Evolutionary conservation across 1,284 basidiomycete genomes (phyloP).

Genomic region (Ustilago shanxiensis): DNA sequence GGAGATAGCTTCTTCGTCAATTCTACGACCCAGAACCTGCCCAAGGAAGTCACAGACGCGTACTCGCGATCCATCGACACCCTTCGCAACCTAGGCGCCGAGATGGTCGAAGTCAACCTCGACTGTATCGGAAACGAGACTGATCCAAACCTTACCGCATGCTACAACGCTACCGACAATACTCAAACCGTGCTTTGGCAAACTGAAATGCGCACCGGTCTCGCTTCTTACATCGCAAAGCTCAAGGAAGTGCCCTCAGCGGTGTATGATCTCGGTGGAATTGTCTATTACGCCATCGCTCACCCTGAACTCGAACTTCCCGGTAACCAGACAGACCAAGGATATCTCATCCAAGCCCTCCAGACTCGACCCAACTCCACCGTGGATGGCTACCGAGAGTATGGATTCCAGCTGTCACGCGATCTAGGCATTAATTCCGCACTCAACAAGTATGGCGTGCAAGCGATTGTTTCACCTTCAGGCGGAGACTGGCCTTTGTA

Average conservation of each 20-base stretch:
- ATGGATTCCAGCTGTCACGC: slow-evolving; percentile 15
- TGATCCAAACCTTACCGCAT: slow-evolving; percentile 19
- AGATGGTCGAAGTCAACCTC: slow-evolving; percentile 39
- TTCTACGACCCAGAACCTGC: slow-evolving; percentile 21
- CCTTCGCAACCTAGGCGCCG: slow-evolving; percentile 23
- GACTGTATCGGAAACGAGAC: slow-evolving; percentile 30
- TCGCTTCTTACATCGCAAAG: slow-evolving; percentile 29
- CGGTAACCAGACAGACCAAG: slow-evolving; percentile 40
- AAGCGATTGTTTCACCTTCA: slow-evolving; percentile 25
- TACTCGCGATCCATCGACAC: slow-evolving; percentile 25
- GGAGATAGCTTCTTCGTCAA: slow-evolving; percentile 37
- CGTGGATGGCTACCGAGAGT: slow-evolving; percentile 22
- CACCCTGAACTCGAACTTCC: slow-evolving; percentile 21
- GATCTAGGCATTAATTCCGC: slow-evolving; percentile 31
- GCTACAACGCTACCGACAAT: slow-evolving; percentile 32
- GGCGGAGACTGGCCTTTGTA: slow-evolving; percentile 30
- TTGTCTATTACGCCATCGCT: slow-evolving; percentile 40
- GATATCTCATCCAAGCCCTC: slow-evolving; percentile 34
- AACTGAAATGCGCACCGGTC: slow-evolving; percentile 38
- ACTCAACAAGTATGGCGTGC: slow-evolving; percentile 8
- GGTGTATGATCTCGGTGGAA: slow-evolving; percentile 37
- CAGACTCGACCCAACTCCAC: slow-evolving; percentile 39
- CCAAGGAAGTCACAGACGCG: slow-evolving; percentile 22
- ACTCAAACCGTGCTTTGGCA: slow-evolving; percentile 27
- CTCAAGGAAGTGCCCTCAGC: slow-evolving; percentile 30